Evolutionary conservation across 495 filamentous ascomycete species (phyloP), one percentile per base, ranked within the genome.

Genomic region (Lepidopterella palustris): DNA sequence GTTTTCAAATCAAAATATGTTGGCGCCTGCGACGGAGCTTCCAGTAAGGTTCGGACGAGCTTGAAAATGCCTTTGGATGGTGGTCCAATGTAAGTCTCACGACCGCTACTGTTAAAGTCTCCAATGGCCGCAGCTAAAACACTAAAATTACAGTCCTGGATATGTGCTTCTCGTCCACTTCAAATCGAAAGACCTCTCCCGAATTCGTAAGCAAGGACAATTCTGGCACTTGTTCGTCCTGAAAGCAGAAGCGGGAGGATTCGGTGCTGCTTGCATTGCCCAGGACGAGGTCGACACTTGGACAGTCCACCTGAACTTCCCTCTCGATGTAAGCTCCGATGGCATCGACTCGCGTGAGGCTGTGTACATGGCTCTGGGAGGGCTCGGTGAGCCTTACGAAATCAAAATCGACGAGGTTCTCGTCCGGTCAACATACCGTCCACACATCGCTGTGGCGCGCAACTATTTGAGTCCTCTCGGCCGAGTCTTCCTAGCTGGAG

Each of bases 401-500:
- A 60, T 72, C 49, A 57, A 68, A n/a, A 68, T 74, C 32, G 73
- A 73, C 53, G 61, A 72, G 54, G 62, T 75, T 6, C 42, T 73
- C 0, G 67, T 73, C 9, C 50, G 52, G 32, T 65, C 58, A 47
- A 29, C 42, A n/a, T 75, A 64, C 61, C 27, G 55, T 24, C 66
- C 69, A 0, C 63, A 60, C 31, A 50, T 72, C 24, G 47, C 55
- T 15, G 55, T 74, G 18, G 64, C 70, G 28, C 45, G 45, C 10
- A 49, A 49, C 10, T 49, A 49, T 24, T 18, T 10, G 3, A 49
- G 45, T 21, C n/a, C 45, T 3, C 45, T 72, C 21, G 60, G 68
- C 13, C 71, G 76, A 3, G 68, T 84, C 2, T 76, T 84, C 27
- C 70, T 84, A 0, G 81, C 78, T 26, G 82, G 82, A 13, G 82